Evolutionary conservation across 768 basidiomycete genomes (phyloP), one percentile per base, ranked within the genome.

Genomic region (Phanerodontia chrysosporium): DNA sequence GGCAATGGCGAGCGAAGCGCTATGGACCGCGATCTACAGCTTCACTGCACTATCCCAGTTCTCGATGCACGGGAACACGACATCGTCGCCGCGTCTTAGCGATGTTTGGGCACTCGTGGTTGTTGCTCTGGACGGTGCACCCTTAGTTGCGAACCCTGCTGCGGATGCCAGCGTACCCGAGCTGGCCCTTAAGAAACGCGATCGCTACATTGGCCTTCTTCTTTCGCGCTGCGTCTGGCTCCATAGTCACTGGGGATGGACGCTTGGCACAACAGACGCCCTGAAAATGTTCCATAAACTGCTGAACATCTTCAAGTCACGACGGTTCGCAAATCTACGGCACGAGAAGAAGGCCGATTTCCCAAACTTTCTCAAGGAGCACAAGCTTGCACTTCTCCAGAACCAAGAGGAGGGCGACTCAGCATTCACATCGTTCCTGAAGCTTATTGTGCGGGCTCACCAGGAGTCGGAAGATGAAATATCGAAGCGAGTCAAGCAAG

Each of bases 11-110:
- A 85, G 84, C 64, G 95, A 98, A 70, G 66, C 75, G 14, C 74
- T 84, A n/a, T 95, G 94, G 90, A 78, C 77, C 36, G 75, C 79
- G 7, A 77, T 89, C 6, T 88, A 92, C 66, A 80, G 77, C 25
- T 70, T 95, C 1, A 89, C 84, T 59, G 81, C 86, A 1, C 71
- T 95, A 13, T 90, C 90, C 0, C 94, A 95, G 65, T 90, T 96
- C 74, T 87, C 87, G 1, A 66, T 75, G 0, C 71, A 77, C 30
- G 87, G 87, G 10, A 59, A 76, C 35, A 71, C 78, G 3, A 74
- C 74, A 1, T 68, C 76, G 21, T 57, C 59, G 5, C 71, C 72
- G 24, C 73, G 73, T 2, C 76, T 89, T 16, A 73, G 77, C 2
- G 73, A 84, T 1, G 80, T 78, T 12, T 98, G 95, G 95, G 76